phyloP scores from a whole-genome alignment of 2,329 filamentous ascomycete genomes.

The Fusarium tuaranense region DNA sequence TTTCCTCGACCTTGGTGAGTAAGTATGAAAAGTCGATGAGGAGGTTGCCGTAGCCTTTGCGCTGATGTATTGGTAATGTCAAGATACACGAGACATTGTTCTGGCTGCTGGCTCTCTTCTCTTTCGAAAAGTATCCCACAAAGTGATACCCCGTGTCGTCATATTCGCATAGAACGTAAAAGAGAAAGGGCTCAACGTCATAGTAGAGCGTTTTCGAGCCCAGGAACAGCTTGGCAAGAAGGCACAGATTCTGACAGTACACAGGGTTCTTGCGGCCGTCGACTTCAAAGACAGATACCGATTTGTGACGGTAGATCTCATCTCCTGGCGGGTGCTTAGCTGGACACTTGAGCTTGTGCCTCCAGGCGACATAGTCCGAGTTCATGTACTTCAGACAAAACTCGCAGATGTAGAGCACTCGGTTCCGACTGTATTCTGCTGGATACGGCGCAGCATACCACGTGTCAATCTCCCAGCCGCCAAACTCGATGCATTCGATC shows the following conservation, averaged over 20 bases:
- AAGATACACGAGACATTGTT: slow-evolving; percentile 99
- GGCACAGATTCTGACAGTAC: slow-evolving; percentile 98
- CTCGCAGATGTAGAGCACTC: slow-evolving; percentile 98
- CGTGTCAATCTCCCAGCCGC: slow-evolving; percentile 97
- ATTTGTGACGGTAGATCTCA: slow-evolving; percentile 93
- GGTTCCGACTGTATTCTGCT: slow-evolving; percentile 97
- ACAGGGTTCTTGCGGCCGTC: slow-evolving; percentile 96
- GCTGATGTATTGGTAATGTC: slow-evolving; percentile 94
- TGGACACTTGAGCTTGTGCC: slow-evolving; percentile 96
- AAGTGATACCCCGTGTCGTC: slow-evolving; percentile 94
- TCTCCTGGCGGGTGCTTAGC: slow-evolving; percentile 97
- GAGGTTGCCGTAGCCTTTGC: slow-evolving; percentile 96
- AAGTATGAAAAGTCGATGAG: slow-evolving; percentile 99
- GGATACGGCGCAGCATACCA: slow-evolving; percentile 99
- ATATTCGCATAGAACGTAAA: slow-evolving; percentile 96
- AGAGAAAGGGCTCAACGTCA: slow-evolving; percentile 95
- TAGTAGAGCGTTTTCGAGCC: slow-evolving; percentile 99
- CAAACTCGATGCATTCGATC: slow-evolving; percentile 99
- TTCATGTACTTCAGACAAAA: slow-evolving; percentile 99
- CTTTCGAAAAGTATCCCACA: slow-evolving; percentile 99
- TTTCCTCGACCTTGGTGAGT: slow-evolving; percentile 90
- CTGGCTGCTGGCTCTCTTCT: slow-evolving; percentile 92
- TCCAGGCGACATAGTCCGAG: slow-evolving; percentile 97
- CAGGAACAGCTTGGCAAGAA: slow-evolving; percentile 96
- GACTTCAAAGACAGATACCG: slow-evolving; percentile 96